Base-by-base conservation (phyloP, 116 monocot genomes). In the Zostera marina region DNA sequence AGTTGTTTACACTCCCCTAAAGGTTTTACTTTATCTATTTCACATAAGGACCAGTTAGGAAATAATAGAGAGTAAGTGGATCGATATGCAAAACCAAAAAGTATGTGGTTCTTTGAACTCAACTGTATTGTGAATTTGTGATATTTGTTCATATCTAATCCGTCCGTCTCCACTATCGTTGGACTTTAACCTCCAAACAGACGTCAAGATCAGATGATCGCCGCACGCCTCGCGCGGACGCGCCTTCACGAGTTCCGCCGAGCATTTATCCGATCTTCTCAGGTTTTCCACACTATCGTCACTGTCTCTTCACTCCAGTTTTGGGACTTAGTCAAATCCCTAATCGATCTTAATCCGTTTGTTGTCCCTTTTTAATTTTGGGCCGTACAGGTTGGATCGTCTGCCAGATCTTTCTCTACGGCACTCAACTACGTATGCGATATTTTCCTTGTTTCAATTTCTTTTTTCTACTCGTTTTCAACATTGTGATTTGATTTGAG, bases 341-440 rank as follows among this genome's bases (percentile, higher is more conserved):
- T 47, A 42, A 45, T 48, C 3, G 9, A 32, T 32, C 32, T 32
- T 32, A 32, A 32, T 5, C 32, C 4, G 32, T 32, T 32, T 2
- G 32, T 32, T 32, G 32, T 5, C 5, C 32, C 32, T 5, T 32
- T 32, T 32, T 32, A 32, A 3, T 32, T 26, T 32, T 32, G 32
- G 32, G 32, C 5, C 32, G 0, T 32, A 32, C 74, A 81, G 89
- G 78, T 72, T 61, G 65, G 73, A 8, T 60, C 48, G 16, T 15
- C 63, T 9, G 54, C 74, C 52, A 77, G 88, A 75, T 79, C 76
- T 14, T 88, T 84, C 68, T 93, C 88, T 70, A 84, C 81, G 7
- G 88, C 88, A 14, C 72, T 93, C 14, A 93, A 93, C 58, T 88
- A 88, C 70, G 92, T 92, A 66, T 77, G 82, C 25, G 2, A 51